These are phyloP conservation scores for Cordyceps tenuipes DNA, from an alignment of 2,329 filamentous ascomycete species.

Conservation along the genomic window DNA sequence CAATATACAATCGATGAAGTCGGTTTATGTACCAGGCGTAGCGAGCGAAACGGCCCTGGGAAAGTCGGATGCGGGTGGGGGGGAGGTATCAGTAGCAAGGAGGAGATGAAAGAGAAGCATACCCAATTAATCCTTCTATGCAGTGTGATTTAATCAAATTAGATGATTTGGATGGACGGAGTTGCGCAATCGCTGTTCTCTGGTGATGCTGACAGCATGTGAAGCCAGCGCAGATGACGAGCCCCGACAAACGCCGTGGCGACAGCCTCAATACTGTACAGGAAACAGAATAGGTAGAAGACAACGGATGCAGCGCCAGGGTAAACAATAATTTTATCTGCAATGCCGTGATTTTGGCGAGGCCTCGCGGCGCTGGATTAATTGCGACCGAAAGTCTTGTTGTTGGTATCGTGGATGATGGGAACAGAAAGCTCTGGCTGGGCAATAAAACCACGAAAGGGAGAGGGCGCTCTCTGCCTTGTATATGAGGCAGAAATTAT, in stretches of 20 bases:
- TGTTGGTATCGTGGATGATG: slow-evolving; percentile 11
- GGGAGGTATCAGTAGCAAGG: slow-evolving; percentile 5
- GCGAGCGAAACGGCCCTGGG: neutral
- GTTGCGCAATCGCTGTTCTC: neutral
- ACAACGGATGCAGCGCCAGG: neutral
- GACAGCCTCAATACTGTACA: neutral
- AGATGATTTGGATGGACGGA: neutral
- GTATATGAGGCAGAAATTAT: neutral
- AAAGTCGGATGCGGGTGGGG: neutral
- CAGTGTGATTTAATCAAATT: neutral
- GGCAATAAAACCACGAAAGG: slow-evolving; percentile 7
- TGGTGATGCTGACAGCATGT: slow-evolving; percentile 4
- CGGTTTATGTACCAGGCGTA: slow-evolving; percentile 7
- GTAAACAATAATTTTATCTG: neutral
- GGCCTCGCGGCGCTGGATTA: slow-evolving; percentile 7
- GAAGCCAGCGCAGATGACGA: neutral
- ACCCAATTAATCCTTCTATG: slow-evolving; percentile 8
- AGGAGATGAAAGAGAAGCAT: slow-evolving; percentile 9
- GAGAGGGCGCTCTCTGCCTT: neutral
- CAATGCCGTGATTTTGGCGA: neutral
- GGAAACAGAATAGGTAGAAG: neutral
- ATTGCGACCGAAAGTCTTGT: slow-evolving; percentile 6
- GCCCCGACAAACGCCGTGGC: slow-evolving; percentile 1
- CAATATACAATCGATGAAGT: slow-evolving; percentile 13
- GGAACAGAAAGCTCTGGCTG: neutral